Conservation (phyloP, 2,329 filamentous ascomycete species). For the Plectosphaerella sp. region DNA sequence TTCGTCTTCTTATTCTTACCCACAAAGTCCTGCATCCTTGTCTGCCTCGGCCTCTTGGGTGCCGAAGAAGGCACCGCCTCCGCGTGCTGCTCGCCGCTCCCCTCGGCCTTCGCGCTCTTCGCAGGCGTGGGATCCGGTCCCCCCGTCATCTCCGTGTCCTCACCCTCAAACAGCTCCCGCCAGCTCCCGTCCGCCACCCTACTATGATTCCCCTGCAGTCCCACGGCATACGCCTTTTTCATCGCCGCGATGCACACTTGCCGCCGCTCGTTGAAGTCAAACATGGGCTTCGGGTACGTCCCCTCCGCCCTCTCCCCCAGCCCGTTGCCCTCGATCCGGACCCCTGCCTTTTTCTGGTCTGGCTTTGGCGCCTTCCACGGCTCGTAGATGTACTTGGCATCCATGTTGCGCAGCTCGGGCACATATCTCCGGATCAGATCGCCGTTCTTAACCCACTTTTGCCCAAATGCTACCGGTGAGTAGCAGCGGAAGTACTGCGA, state of each 20-base stretch:
- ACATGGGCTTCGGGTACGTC: constrained; percentile 71
- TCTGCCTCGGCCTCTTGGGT: constrained; percentile 4
- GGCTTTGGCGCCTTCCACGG: constrained; percentile 68
- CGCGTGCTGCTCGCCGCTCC: constrained; percentile 11
- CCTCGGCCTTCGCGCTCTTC: constrained; percentile 9
- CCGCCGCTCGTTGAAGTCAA: constrained; percentile 64
- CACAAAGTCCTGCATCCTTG: background rate
- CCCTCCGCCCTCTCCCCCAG: constrained; percentile 34
- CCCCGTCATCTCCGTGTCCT: constrained; percentile 31
- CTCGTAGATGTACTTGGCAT: constrained; percentile 72
- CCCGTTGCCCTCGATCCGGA: constrained; percentile 54
- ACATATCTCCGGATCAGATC: constrained; percentile 60
- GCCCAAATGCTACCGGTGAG: constrained; percentile 65
- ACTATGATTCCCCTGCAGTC: constrained; percentile 59
- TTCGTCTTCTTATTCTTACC: too few species aligned
- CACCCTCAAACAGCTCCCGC: constrained; percentile 39
- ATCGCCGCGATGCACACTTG: constrained; percentile 60
- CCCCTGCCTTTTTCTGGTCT: constrained; percentile 66
- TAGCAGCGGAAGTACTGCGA: constrained; percentile 68
- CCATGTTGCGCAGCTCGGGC: constrained; percentile 58
- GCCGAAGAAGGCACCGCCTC: background rate
- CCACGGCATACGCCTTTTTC: constrained; percentile 65
- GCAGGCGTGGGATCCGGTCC: constrained; percentile 16
- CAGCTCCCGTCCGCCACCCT: constrained; percentile 58
- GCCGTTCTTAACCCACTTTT: constrained; percentile 72